Conservation (phyloP, 208 protist species). For the Trypanosoma boissoni region DNA sequence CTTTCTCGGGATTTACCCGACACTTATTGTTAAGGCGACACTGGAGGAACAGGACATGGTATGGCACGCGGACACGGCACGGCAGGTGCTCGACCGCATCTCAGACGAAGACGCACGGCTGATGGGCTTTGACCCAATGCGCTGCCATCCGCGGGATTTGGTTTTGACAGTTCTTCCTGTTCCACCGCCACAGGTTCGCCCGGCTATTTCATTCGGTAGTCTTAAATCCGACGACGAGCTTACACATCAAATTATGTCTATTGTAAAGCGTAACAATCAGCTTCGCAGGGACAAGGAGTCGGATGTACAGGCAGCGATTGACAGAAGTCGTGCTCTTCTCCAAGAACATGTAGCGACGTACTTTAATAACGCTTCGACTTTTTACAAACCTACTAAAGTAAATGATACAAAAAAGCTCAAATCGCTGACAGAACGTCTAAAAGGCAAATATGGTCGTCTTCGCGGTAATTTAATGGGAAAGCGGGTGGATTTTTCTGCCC, state of each 20-base stretch:
- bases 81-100: slow-evolving; percentile 70
- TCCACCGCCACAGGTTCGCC: slow-evolving; percentile 97
- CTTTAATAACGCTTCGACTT: slow-evolving; percentile 97
- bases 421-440: slow-evolving; percentile 97
- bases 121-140: slow-evolving; percentile 72
- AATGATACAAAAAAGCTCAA: slow-evolving; percentile 95
- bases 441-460: slow-evolving; percentile 99
- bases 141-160: slow-evolving; percentile 88
- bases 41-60: slow-evolving; percentile 66
- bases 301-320: slow-evolving; percentile 86
- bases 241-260: slow-evolving; percentile 97
- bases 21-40: slow-evolving; percentile 66
- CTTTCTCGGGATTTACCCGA: slow-evolving; percentile 70
- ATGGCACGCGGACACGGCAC: slow-evolving; percentile 76
- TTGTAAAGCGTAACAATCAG: slow-evolving; percentile 95
- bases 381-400: slow-evolving; percentile 83
- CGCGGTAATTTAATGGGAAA: slow-evolving; percentile 99
- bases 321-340: slow-evolving; percentile 85
- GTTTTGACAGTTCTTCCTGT: slow-evolving; percentile 96
- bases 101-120: slow-evolving; percentile 58
- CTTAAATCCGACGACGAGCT: slow-evolving; percentile 96
- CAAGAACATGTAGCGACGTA: slow-evolving; percentile 98
- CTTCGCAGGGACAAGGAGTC: slow-evolving; percentile 87
- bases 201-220: slow-evolving; percentile 90
- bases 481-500: slow-evolving; percentile 99